phyloP scores from a whole-genome alignment of 495 filamentous ascomycete genomes.

The Trichoderma asperelloides region DNA sequence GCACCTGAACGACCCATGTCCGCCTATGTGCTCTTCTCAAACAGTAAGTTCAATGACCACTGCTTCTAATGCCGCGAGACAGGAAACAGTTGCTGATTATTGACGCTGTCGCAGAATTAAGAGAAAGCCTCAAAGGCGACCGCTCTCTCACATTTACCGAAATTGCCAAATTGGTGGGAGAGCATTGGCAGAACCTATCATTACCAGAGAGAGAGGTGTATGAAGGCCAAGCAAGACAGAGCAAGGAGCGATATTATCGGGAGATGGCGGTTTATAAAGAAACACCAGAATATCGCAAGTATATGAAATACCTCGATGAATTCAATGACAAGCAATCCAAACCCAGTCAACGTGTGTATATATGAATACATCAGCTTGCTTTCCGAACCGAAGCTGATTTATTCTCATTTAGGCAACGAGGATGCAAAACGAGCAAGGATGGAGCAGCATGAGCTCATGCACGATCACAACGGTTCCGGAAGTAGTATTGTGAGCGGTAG shows the following conservation, averaged over 20 bases:
- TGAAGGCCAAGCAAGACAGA: slow-evolving; percentile 55
- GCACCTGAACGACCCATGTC: slow-evolving; percentile 70
- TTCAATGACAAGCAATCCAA: slow-evolving; percentile 59
- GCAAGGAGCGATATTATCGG: slow-evolving; percentile 62
- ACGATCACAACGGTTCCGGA: slow-evolving; percentile 18
- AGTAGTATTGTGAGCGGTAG: slow-evolving; percentile 17
- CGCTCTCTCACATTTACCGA: slow-evolving; percentile 64
- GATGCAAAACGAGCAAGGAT: slow-evolving; percentile 33
- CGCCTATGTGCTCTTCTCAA: slow-evolving; percentile 77
- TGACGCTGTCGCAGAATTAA: slow-evolving; percentile 46
- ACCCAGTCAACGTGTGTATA: slow-evolving; percentile 34
- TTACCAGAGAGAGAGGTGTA: slow-evolving; percentile 58
- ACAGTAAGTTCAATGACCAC: slow-evolving; percentile 45
- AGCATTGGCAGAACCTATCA: slow-evolving; percentile 64
- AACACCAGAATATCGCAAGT: slow-evolving; percentile 51
- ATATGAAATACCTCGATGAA: slow-evolving; percentile 58
- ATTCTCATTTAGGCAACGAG: slow-evolving; percentile 15
- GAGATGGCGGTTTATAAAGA: slow-evolving; percentile 66
- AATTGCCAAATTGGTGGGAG: slow-evolving; percentile 72
- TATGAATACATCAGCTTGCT: not conserved
- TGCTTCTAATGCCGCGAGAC: not conserved
- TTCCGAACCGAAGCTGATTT: slow-evolving; percentile 4
- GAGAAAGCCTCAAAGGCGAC: slow-evolving; percentile 62
- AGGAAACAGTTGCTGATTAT: not conserved
- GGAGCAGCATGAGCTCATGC: slow-evolving; percentile 13